Base-by-base conservation (phyloP, 306 rosid genomes). In the Quercus alba region DNA sequence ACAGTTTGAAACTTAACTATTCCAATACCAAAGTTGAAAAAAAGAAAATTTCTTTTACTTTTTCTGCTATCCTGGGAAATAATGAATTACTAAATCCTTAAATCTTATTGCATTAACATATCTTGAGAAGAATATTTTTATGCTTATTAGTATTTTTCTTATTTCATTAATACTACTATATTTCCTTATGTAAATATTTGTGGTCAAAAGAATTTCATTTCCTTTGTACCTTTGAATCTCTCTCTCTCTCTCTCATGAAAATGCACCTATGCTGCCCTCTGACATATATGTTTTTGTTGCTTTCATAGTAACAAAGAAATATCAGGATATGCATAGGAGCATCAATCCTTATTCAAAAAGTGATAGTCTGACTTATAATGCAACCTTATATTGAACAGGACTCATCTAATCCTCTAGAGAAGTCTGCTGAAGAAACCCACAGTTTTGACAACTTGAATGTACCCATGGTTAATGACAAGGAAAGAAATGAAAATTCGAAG, bases 361-460 rank as follows among this genome's bases (percentile, higher is more conserved):
- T 1, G 38, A 33, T 33, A 35, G 52, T 67, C 9, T 67, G 25
- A 67, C 26, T 81, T 56, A 51, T 49, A 58, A 23, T 70, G 61
- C 35, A 67, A 66, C 69, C 12, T 73, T 23, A 66, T n/a, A 9
- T 58, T 80, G 41, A 77, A 70, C 75, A 87, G 85, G 83, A 80
- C 14, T 76, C 63, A n/a, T 57, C 49, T 70, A 56, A 56, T 46
- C 35, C 75, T 26, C 51, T 77, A 14, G 38, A 21, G 9, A 72
- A 62, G 59, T 6, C 75, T 30, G 41, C 79, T 11, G 70, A 74
- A 21, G 81, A 84, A 79, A 55, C 66, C 73, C 77, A 41, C 44
- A 72, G 15, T 68, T 0, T 56, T 78, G 17, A 18, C 21, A 75
- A 25, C 26, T 49, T 44, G 25, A 67, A 18, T 21, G 73, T 44